Evolutionary conservation across 306 rosid species (phyloP), one percentile per base, ranked within the genome.

Genomic region (Rosa persica): DNA sequence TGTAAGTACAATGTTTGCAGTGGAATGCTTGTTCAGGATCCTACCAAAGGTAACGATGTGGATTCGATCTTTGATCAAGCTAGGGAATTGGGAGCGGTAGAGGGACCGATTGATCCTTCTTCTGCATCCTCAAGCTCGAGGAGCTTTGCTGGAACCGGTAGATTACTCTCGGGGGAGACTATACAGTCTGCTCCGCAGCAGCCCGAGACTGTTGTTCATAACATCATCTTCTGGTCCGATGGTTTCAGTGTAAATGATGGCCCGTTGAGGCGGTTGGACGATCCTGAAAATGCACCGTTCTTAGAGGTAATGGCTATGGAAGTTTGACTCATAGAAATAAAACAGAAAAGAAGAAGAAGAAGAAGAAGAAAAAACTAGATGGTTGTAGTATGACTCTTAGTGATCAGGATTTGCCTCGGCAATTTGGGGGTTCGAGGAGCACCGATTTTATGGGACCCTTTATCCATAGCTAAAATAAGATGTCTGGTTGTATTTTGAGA

Each of bases 21-120:
- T 85, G 99, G 99, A 81, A 95, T 95, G 99, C 98, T 95, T 74
- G 98, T 93, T 73, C 99, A 95, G 87, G 99, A 95, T 88, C 98
- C 99, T 73, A 54, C 94, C 1, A 95, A 95, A 87, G 93, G 86
- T 55, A 92, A 93, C 76, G 92, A 89, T 62, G 99, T 95, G 77
- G 97, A 93, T 80, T 91, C 91, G 36, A 91, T 92, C 77, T 93
- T 95, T 76, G 88, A 91, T 79, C 96, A 91, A 79, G 98, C 96
- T 34, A 91, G 92, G 89, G 90, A 92, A 83, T 85, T 90, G 57
- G 97, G 97, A 78, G 98, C 97, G 23, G 88, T 91, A 46, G 97
- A 89, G 85, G 91, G 93, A 85, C 92, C 96, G 36, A 72, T 91
- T 74, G 91, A 88, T 85, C 88, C 90, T 73, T 84, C 83, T 66